Evolutionary conservation across 1,284 basidiomycete species (phyloP).

Genomic region (Naganishia sp.): DNA sequence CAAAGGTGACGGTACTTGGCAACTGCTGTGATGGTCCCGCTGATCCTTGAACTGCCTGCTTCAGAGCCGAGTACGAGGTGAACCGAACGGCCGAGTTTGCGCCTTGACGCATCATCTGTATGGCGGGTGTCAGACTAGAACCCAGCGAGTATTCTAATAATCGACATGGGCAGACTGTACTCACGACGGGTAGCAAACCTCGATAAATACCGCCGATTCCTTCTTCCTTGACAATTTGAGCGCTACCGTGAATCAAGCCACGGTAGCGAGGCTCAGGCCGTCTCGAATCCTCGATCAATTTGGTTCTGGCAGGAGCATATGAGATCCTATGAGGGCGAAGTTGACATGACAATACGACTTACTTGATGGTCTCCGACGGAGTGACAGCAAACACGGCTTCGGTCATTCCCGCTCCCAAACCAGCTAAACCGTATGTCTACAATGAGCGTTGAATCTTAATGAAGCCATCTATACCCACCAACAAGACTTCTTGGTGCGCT

Average conservation of each 20-base stretch:
- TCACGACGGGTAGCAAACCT: conserved; percentile 87
- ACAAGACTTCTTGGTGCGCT: conserved; percentile 78
- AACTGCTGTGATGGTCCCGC: conserved; percentile 78
- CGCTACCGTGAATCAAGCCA: conserved; percentile 84
- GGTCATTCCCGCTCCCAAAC: conserved; percentile 89
- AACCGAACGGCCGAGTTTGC: conserved; percentile 97
- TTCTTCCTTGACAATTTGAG: conserved; percentile 78
- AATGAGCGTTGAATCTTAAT: background rate
- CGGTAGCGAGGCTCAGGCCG: conserved; percentile 78
- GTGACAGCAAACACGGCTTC: conserved; percentile 95
- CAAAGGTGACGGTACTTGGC: conserved; percentile 87
- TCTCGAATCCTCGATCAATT: conserved; percentile 93
- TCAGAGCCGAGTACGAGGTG: conserved; percentile 89
- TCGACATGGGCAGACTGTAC: conserved; percentile 44
- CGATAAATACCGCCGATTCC: conserved; percentile 79
- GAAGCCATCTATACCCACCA: conserved; percentile 58
- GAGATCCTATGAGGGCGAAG: background rate
- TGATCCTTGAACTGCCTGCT: conserved; percentile 85
- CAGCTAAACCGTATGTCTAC: conserved; percentile 61
- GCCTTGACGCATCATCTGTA: conserved; percentile 92
- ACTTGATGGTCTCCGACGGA: conserved; percentile 98
- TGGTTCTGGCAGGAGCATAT: conserved; percentile 67
- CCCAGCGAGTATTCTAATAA: no score
- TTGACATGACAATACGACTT: conserved; percentile 41
- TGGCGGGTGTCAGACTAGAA: background rate